Base-by-base conservation (phyloP, 169 alveolate genomes). In the Eimeria tenella region DNA sequence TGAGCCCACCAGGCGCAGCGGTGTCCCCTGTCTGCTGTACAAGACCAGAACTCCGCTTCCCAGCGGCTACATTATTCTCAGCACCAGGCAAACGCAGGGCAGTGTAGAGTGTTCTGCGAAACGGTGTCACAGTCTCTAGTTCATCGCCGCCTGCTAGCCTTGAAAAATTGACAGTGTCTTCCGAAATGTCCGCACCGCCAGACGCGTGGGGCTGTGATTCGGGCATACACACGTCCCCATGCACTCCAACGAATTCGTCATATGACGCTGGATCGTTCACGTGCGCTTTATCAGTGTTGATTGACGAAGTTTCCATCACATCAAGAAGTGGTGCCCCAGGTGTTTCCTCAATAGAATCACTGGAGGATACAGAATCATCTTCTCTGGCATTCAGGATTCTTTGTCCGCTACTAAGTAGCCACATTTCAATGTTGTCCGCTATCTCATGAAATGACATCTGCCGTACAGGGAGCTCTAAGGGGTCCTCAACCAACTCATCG, bases 351-450 rank as follows among this genome's bases (percentile, higher is more conserved):
- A 58, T 25, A 11, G 91, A 83, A 19, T 83, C 91, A 62, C 79
- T 83, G 17, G 91, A 83, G 10, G 73, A 83, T 31, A 23, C 77
- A 25, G 91, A 83, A 7, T 31, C 90, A 7, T 83, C 75, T 31
- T 9, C 77, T 42, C 23, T 15, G 11, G 63, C 79, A 42, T 3
- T 9, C 3, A 60, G 53, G 79, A 23, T 7, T 62, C 70, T 25
- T 83, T 74, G 13, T 3, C 60, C 91, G 17, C 52, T 83, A 19
- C 60, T 60, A 23, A 83, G 91, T 58, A 83, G n/a, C 91, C 91
- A 83, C 91, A 83, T 83, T 31, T 83, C 91, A 83, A 83, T 83
- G 71, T 55, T 55, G n/a, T 83, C 91, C 50, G 91, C 91, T 1
- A 83, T n/a, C 31, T 83, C 63, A 23, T 70, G 77, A 21, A 83